Evolutionary conservation across 805 yeast species (phyloP), one percentile per base, ranked within the genome.

Genomic region (Saccharomycopsis sp.): DNA sequence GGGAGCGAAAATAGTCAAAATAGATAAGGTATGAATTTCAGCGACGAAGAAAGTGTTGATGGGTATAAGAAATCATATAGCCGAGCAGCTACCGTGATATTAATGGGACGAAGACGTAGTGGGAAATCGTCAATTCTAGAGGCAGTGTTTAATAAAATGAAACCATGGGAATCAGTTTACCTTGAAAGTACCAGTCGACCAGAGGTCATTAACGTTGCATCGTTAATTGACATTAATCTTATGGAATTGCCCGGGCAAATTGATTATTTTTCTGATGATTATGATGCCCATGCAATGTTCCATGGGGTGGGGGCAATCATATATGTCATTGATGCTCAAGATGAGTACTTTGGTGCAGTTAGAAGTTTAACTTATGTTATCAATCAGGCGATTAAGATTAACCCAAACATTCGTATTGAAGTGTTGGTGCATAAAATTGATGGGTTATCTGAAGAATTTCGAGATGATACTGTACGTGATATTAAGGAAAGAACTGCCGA

Each of bases 61-160:
- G n/a, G n/a, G n/a, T 31, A 31, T 20, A 31, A 31, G 35, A 31
- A 31, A 20, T 8, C 35, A 5, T 17, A 39, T 4, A 16, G 19
- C 9, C 13, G 41, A 16, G 39, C 43, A 4, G 46, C 54, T 2
- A 43, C 44, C 8, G 41, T 51, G 22, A 38, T 50, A 4, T 31
- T 52, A 14, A 50, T 50, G 53, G 53, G 54, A 4, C 38, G 44
- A 14, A 26, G 45, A 22, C 68, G 85, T 59, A 85, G 90, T 17
- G 98, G 98, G 11, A 93, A 93, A 63, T 86, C 96, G 6, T 88
- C 97, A 2, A 93, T 93, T 26, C 81, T 96, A 57, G 88, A 90
- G 59, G 97, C 93, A 11, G 94, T 93, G 1, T 93, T 93, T 63
- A 96, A 90, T 61, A 85, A 86, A 59, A 87, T 93, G 95, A 95